These are phyloP conservation scores for Petasospora fabianii DNA, from an alignment of 1,139 yeast genomes.

Conservation along the genomic window DNA sequence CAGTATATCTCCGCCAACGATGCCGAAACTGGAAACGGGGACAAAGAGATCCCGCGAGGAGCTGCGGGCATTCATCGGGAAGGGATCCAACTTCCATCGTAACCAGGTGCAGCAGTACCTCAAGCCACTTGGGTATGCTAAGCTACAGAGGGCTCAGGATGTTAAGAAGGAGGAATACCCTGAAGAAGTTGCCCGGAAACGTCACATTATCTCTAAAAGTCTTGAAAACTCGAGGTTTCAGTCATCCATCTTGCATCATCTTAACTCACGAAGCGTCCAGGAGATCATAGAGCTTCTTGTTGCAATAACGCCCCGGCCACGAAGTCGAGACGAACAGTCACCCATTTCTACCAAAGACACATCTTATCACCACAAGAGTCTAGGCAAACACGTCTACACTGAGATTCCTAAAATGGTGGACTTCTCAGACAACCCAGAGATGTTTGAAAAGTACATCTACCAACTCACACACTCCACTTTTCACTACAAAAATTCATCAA, in stretches of 20 bases:
- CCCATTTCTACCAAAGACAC: slow-evolving; percentile 16
- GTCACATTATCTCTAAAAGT: slow-evolving; percentile 6
- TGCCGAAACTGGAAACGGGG: not conserved
- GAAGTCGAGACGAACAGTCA: slow-evolving; percentile 6
- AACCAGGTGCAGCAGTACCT: slow-evolving; percentile 26
- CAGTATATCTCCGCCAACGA: not conserved
- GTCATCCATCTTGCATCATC: slow-evolving; percentile 16
- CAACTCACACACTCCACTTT: slow-evolving; percentile 34
- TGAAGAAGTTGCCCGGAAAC: slow-evolving; percentile 22
- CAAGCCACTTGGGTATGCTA: slow-evolving; percentile 25
- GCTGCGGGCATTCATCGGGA: slow-evolving; percentile 26
- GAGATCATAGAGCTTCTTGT: slow-evolving; percentile 17
- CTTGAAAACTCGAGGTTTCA: slow-evolving; percentile 15
- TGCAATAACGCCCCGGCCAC: slow-evolving; percentile 21
- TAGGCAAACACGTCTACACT: slow-evolving; percentile 22
- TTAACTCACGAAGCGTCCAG: slow-evolving; percentile 9
- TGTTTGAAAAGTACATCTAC: slow-evolving; percentile 33
- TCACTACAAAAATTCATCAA: slow-evolving; percentile 32
- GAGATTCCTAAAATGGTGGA: slow-evolving; percentile 35
- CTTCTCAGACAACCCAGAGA: slow-evolving; percentile 24
- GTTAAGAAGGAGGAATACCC: slow-evolving; percentile 18
- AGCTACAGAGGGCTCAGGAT: slow-evolving; percentile 20
- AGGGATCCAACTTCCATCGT: slow-evolving; percentile 29
- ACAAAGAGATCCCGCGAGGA: slow-evolving; percentile 2
- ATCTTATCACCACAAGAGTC: not conserved